These are phyloP conservation scores for Talaromyces pinophilus DNA, from an alignment of 2,329 filamentous ascomycete genomes.

Conservation along the genomic window DNA sequence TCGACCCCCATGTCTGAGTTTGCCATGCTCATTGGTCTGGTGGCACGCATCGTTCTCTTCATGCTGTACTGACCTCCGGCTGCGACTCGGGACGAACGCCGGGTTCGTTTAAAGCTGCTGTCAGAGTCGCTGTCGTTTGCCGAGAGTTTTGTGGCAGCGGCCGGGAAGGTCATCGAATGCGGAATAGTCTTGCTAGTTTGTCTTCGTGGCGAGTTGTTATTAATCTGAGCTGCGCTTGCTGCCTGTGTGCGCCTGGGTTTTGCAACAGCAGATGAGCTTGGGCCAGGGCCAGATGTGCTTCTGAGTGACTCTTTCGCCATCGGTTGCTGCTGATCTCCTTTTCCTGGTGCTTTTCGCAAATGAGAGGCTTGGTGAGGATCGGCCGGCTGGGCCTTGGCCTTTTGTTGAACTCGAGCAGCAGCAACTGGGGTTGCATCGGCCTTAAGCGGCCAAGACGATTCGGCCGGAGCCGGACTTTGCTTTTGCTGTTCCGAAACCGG, in stretches of 20 bases:
- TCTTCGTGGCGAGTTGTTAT: constrained; percentile 22
- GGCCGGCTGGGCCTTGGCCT: constrained; percentile 28
- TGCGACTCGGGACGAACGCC: constrained; percentile 50
- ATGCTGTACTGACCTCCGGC: constrained; percentile 60
- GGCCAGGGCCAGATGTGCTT: constrained; percentile 1
- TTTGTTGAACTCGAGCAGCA: constrained; percentile 22
- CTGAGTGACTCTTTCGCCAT: constrained; percentile 5
- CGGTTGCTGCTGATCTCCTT: constrained; percentile 13
- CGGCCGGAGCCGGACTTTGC: background rate
- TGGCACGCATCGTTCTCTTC: constrained; percentile 70
- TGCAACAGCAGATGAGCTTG: constrained; percentile 3
- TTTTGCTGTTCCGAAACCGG: constrained; percentile 2
- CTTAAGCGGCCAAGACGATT: constrained; percentile 23
- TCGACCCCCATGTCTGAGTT: constrained; percentile 41
- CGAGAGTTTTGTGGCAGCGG: constrained; percentile 52
- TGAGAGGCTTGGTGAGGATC: constrained; percentile 26
- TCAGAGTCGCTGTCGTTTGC: constrained; percentile 67
- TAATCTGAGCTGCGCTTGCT: constrained; percentile 28
- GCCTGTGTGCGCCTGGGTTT: constrained; percentile 29
- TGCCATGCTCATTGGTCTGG: constrained; percentile 42
- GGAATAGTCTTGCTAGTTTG: constrained; percentile 13
- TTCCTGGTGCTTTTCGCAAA: constrained; percentile 21
- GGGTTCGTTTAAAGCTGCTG: constrained; percentile 76
- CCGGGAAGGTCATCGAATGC: constrained; percentile 21
- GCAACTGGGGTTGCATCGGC: background rate